phyloP scores from a whole-genome alignment of 2,329 filamentous ascomycete genomes.

The Xylaria sp. region DNA sequence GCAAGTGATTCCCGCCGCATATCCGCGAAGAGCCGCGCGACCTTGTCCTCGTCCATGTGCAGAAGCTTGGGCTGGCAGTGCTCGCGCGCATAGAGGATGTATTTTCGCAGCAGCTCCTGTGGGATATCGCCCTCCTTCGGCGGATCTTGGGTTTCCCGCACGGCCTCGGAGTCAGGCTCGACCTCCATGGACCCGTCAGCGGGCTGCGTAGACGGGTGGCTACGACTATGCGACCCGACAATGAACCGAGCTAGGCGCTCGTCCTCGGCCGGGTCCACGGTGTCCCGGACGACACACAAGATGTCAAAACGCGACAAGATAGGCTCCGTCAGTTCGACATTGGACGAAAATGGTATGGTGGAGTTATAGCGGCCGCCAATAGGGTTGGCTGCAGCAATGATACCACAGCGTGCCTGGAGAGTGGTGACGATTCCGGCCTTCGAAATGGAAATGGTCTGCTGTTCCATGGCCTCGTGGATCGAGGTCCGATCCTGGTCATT shows the following conservation, averaged over 20 bases:
- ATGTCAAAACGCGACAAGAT: slow-evolving; percentile 98
- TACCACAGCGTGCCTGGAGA: slow-evolving; percentile 90
- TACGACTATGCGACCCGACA: slow-evolving; percentile 88
- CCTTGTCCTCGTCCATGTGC: slow-evolving; percentile 97
- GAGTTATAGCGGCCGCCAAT: slow-evolving; percentile 96
- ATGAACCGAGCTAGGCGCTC: slow-evolving; percentile 94
- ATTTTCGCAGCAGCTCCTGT: slow-evolving; percentile 90
- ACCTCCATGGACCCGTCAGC: slow-evolving; percentile 62
- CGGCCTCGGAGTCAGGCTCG: slow-evolving; percentile 55
- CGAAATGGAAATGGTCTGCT: slow-evolving; percentile 98
- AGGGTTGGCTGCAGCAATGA: slow-evolving; percentile 95
- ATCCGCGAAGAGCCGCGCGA: slow-evolving; percentile 90
- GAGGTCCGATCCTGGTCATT: slow-evolving; percentile 98
- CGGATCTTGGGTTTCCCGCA: slow-evolving; percentile 34
- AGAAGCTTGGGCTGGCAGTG: slow-evolving; percentile 90
- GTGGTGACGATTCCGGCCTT: slow-evolving; percentile 99
- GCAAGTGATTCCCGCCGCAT: slow-evolving; percentile 92
- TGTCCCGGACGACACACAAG: slow-evolving; percentile 92
- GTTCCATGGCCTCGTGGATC: slow-evolving; percentile 99
- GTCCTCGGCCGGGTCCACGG: slow-evolving; percentile 88
- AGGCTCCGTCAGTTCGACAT: slow-evolving; percentile 95
- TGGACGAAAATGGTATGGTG: slow-evolving; percentile 92
- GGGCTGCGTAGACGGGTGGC: slow-evolving; percentile 65
- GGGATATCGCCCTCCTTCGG: slow-evolving; percentile 71
- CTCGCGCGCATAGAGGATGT: slow-evolving; percentile 93